These are phyloP conservation scores for Fistulifera solaris DNA, from an alignment of 108 stramenopile species.

Conservation along the genomic window DNA sequence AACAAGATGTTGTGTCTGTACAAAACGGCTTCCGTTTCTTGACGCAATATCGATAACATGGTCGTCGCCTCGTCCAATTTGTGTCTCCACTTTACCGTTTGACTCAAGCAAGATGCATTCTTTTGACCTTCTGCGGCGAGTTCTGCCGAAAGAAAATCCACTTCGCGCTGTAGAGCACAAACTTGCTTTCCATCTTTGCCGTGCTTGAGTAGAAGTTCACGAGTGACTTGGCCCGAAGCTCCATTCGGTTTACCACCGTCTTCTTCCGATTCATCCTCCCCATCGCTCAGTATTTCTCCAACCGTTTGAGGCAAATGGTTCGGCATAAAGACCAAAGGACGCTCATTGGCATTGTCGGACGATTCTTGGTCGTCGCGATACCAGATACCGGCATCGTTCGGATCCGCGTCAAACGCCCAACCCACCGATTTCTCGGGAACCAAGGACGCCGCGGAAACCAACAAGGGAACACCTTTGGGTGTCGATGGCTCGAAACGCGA, in stretches of 20 bases:
- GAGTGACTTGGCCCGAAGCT: not conserved
- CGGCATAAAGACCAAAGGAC: not conserved
- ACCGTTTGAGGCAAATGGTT: not conserved
- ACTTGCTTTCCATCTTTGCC: not conserved
- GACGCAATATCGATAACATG: slow-evolving; percentile 71
- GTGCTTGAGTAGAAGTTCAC: not conserved
- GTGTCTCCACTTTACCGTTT: slow-evolving; percentile 4
- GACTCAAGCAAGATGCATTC: not conserved
- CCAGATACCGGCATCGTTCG: not conserved
- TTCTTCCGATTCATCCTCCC: slow-evolving; percentile 2
- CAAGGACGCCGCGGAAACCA: slow-evolving; percentile 51
- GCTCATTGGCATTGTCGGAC: not conserved
- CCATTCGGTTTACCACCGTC: not conserved
- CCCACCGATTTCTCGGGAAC: slow-evolving; percentile 38
- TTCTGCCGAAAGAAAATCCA: slow-evolving; percentile 35
- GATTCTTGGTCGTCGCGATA: too few relatives aligned
- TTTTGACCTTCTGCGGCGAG: slow-evolving; percentile 31
- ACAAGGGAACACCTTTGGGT: slow-evolving; percentile 65
- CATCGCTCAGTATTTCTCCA: too few relatives aligned
- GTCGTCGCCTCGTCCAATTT: slow-evolving; percentile 62
- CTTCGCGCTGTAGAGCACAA: not conserved
- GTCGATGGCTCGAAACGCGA: slow-evolving; percentile 42
- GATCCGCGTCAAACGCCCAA: not conserved
- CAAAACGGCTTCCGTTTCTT: slow-evolving; percentile 83
- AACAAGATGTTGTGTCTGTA: slow-evolving; percentile 70